These are phyloP conservation scores for Cryphonectria parasitica DNA, from an alignment of 2,329 filamentous ascomycete genomes.

Conservation along the genomic window DNA sequence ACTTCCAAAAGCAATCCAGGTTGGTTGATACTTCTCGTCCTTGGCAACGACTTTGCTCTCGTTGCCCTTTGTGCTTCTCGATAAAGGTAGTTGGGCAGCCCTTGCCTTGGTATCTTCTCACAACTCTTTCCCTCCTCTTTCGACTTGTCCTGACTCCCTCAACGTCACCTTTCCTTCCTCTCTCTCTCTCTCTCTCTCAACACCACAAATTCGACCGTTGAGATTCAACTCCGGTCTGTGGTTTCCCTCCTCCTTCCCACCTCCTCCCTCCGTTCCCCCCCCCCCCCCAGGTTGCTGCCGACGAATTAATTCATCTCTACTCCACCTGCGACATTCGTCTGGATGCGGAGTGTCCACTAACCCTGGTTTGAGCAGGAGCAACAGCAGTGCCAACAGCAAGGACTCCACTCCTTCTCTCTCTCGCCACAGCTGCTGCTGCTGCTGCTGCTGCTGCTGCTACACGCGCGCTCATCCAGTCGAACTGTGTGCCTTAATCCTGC, in stretches of 20 bases:
- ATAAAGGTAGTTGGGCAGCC: conserved; percentile 23
- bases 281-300: conserved; percentile 17
- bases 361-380: conserved; percentile 17
- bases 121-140: neutral
- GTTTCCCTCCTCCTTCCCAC: conserved; percentile 12
- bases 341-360: conserved; percentile 13
- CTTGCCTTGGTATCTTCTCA: conserved; percentile 15
- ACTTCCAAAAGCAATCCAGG: neutral
- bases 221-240: conserved; percentile 24
- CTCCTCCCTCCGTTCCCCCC: conserved; percentile 8
- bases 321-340: conserved; percentile 1
- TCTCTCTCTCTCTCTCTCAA: neutral
- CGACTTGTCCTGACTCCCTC: neutral
- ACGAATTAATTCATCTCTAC: conserved; percentile 6
- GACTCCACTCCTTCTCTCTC: conserved; percentile 22
- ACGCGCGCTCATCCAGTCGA: conserved; percentile 10
- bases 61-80: neutral
- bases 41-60: neutral
- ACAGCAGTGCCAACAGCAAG: conserved; percentile 15
- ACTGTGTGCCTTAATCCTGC: neutral
- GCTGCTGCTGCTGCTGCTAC: neutral
- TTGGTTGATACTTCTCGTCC: neutral
- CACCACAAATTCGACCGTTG: conserved; percentile 25
- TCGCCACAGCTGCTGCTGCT: neutral
- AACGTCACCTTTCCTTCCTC: conserved; percentile 5